These are phyloP conservation scores for Lycium ferocissimum DNA, from an alignment of 257 asterid species.

Conservation along the genomic window DNA sequence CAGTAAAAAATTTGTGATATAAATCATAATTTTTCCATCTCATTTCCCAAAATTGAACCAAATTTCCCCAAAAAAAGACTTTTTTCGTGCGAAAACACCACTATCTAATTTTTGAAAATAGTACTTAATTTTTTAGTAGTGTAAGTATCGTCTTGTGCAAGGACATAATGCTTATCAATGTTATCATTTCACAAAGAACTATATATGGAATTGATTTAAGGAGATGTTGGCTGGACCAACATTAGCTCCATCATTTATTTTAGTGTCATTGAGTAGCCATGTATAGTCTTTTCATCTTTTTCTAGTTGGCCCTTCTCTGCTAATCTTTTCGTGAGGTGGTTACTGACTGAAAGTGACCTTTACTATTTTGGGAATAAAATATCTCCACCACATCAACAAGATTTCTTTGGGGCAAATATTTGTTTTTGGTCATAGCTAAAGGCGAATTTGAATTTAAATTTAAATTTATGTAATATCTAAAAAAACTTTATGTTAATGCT, in stretches of 20 bases:
- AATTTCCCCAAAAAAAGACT: too few species aligned
- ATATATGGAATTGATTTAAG: neutral
- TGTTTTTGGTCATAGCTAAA: neutral
- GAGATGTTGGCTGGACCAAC: neutral
- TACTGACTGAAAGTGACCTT: neutral
- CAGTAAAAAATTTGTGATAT: too few species aligned
- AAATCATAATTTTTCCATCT: too few species aligned
- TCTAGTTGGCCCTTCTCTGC: neutral
- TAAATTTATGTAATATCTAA: neutral
- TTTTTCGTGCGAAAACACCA: too few species aligned
- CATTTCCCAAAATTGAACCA: too few species aligned
- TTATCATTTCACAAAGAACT: too few species aligned
- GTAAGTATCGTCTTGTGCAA: too few species aligned
- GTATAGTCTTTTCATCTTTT: neutral
- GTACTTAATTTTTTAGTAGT: too few species aligned
- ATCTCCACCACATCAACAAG: neutral
- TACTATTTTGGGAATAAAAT: conserved; percentile 10
- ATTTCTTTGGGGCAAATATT: neutral
- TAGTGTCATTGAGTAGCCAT: neutral
- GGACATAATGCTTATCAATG: too few species aligned
- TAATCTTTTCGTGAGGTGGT: neutral
- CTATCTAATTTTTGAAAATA: too few species aligned
- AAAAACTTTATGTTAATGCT: neutral
- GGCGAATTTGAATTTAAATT: neutral
- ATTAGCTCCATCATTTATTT: neutral